phyloP scores from a whole-genome alignment of 306 rosid genomes.

The Dryas octopetala region DNA sequence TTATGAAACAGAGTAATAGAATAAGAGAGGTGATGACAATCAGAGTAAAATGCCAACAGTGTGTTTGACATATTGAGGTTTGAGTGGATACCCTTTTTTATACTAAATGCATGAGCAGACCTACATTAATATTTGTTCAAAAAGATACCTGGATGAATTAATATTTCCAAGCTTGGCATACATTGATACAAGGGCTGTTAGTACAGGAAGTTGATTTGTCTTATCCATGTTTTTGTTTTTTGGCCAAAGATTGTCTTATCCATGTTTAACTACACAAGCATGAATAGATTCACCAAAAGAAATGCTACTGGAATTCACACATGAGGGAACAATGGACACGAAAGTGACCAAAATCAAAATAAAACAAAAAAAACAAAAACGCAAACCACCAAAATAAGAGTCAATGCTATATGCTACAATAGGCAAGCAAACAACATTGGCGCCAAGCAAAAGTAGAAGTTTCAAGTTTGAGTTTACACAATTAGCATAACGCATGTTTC shows the following conservation, averaged over 20 bases:
- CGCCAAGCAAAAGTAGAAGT: no score
- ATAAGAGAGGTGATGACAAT: no score
- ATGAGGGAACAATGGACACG: constrained; percentile 30
- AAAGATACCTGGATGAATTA: constrained; percentile 21
- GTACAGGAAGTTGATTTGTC: constrained; percentile 26
- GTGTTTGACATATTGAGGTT: no score
- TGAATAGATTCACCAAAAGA: constrained; percentile 35
- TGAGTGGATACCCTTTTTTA: constrained; percentile 27
- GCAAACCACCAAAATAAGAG: not conserved
- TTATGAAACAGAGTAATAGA: no score
- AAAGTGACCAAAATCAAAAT: constrained; percentile 29
- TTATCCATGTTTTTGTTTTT: constrained; percentile 36
- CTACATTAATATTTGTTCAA: constrained; percentile 20
- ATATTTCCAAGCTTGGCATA: constrained; percentile 33
- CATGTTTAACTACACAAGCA: constrained; percentile 34
- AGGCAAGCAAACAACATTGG: no score
- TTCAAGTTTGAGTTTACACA: no score
- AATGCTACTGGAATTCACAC: not conserved
- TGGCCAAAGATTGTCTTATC: constrained; percentile 23
- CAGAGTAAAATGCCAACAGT: no score
- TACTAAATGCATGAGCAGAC: constrained; percentile 33
- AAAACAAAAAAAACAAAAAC: not conserved
- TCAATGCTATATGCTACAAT: not conserved
- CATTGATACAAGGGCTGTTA: constrained; percentile 34
- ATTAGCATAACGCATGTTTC: no score